Evolutionary conservation across 2,329 filamentous ascomycete species (phyloP).

Genomic region (Exserohilum rostratum): DNA sequence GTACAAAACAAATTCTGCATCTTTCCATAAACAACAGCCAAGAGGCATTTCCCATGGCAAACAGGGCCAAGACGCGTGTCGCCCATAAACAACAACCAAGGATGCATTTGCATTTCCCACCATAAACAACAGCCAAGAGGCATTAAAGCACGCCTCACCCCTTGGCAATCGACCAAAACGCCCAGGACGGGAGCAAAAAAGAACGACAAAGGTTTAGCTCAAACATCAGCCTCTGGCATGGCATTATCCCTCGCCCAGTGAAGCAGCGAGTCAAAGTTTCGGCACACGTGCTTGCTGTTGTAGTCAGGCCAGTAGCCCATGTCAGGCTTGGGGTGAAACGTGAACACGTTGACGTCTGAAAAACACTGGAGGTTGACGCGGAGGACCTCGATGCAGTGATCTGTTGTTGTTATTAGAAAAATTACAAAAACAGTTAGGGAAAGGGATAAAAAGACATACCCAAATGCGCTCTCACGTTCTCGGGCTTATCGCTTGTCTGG

Average conservation of each 20-base stretch:
- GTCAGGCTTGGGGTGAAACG: slow-evolving; percentile 32
- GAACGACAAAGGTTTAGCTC: background rate
- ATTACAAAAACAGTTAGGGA: no score
- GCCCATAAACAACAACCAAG: background rate
- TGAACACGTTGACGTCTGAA: slow-evolving; percentile 45
- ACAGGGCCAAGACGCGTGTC: background rate
- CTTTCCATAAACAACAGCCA: no score
- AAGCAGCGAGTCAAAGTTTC: slow-evolving; percentile 43
- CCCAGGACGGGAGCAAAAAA: no score
- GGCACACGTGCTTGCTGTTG: slow-evolving; percentile 40
- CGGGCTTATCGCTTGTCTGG: slow-evolving; percentile 39
- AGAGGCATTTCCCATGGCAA: no score
- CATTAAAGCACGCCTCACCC: no score
- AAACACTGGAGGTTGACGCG: slow-evolving; percentile 47
- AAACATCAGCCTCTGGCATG: slow-evolving; percentile 36
- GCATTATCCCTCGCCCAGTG: slow-evolving; percentile 43
- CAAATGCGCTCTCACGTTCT: slow-evolving; percentile 33
- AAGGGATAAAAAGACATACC: slow-evolving; percentile 18
- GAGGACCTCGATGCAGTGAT: slow-evolving; percentile 47
- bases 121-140: no score
- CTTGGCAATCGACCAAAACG: no score
- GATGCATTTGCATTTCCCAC: no score
- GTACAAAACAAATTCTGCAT: no score
- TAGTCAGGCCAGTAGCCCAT: slow-evolving; percentile 41
- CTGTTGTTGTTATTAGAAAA: slow-evolving; percentile 24